phyloP scores from a whole-genome alignment of 768 basidiomycete genomes.

The Coprinopsis cinerea region DNA sequence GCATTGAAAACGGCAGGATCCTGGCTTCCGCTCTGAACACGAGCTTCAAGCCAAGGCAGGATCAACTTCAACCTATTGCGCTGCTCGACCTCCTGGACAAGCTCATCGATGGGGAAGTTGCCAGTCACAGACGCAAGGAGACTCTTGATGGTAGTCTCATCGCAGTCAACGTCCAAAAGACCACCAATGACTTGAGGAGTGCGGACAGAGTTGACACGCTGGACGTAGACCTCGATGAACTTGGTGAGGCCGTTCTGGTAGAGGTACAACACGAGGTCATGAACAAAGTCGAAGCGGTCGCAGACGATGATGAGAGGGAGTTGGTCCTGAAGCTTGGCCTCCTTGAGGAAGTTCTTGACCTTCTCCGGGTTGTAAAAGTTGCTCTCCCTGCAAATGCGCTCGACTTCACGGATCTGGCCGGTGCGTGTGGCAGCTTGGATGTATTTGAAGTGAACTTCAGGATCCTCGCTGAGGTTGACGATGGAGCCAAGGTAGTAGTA shows the following conservation, averaged over 20 bases:
- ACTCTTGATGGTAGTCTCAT: slow-evolving; percentile 91
- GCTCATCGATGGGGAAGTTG: slow-evolving; percentile 95
- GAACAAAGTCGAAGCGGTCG: slow-evolving; percentile 99
- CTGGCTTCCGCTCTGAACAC: slow-evolving; percentile 89
- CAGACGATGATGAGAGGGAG: slow-evolving; percentile 99
- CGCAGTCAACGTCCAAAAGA: slow-evolving; percentile 95
- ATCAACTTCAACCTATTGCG: slow-evolving; percentile 95
- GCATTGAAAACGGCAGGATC: slow-evolving; percentile 95
- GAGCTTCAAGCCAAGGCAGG: slow-evolving; percentile 93
- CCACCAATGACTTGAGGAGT: slow-evolving; percentile 98
- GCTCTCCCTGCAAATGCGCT: slow-evolving; percentile 96
- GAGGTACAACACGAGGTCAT: slow-evolving; percentile 96
- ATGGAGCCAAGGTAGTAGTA: slow-evolving; percentile 99
- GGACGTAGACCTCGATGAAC: slow-evolving; percentile 99
- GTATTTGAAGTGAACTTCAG: slow-evolving; percentile 99
- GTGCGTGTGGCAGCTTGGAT: slow-evolving; percentile 98
- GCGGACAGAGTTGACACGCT: slow-evolving; percentile 93
- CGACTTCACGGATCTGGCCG: slow-evolving; percentile 97
- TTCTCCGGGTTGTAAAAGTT: slow-evolving; percentile 99
- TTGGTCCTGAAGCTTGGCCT: slow-evolving; percentile 93
- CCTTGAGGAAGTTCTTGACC: slow-evolving; percentile 99
- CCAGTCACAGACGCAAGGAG: slow-evolving; percentile 93
- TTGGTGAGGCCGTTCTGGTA: slow-evolving; percentile 96
- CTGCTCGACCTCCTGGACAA: slow-evolving; percentile 95
- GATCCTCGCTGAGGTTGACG: slow-evolving; percentile 93